These are phyloP conservation scores for Aspergillus glaucus DNA, from an alignment of 2,329 filamentous ascomycete species.

Conservation along the genomic window DNA sequence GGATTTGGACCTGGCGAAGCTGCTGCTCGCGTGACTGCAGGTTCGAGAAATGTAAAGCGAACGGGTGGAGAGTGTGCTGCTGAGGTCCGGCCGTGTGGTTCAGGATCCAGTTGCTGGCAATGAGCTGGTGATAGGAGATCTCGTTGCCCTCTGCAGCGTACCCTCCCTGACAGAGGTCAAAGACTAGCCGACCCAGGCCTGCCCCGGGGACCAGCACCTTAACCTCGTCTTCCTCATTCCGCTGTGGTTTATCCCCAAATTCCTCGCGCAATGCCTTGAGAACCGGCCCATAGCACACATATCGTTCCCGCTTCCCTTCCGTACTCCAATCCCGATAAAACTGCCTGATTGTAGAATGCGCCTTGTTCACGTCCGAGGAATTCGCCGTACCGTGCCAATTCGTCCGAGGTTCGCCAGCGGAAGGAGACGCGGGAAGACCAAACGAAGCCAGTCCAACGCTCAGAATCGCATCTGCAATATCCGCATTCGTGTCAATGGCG, in stretches of 20 bases:
- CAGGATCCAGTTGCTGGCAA: constrained; percentile 63
- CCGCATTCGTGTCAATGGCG: constrained; percentile 82
- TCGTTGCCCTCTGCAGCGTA: constrained; percentile 82
- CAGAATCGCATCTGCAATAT: constrained; percentile 73
- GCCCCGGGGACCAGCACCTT: constrained; percentile 82
- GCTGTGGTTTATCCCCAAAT: constrained; percentile 29
- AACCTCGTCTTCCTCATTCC: constrained; percentile 41
- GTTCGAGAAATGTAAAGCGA: constrained; percentile 83
- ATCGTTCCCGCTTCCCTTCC: constrained; percentile 67
- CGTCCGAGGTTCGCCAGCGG: constrained; percentile 37
- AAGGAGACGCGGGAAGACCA: constrained; percentile 40
- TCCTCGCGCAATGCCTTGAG: constrained; percentile 55
- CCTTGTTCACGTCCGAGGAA: constrained; percentile 75
- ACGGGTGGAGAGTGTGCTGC: constrained; percentile 73
- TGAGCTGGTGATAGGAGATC: constrained; percentile 93
- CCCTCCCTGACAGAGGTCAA: constrained; percentile 70
- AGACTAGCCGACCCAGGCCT: constrained; percentile 80
- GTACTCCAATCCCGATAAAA: constrained; percentile 92
- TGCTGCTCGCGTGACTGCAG: constrained; percentile 69
- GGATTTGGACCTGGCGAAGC: constrained; percentile 64
- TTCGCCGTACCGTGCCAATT: constrained; percentile 68
- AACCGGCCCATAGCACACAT: constrained; percentile 71
- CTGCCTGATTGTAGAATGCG: constrained; percentile 83
- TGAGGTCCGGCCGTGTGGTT: constrained; percentile 51
- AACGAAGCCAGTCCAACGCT: constrained; percentile 63